phyloP scores from a whole-genome alignment of 768 basidiomycete genomes.

The Tulasnella sp. region DNA sequence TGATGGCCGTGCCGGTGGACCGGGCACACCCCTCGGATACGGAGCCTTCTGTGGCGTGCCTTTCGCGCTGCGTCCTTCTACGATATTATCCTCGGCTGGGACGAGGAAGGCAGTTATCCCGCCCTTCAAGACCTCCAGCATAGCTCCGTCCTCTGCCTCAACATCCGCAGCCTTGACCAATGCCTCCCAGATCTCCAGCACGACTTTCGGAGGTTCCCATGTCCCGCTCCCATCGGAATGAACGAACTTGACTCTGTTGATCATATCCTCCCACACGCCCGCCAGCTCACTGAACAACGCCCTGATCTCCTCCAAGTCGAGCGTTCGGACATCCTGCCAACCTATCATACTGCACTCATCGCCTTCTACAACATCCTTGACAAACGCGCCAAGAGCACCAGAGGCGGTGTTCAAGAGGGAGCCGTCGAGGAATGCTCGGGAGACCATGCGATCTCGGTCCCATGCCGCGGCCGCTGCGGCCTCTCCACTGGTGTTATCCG shows the following conservation, averaged over 20 bases:
- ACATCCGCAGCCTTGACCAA: neutral
- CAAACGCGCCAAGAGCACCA: neutral
- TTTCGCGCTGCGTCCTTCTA: neutral
- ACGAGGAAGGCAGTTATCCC: neutral
- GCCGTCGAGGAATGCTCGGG: neutral
- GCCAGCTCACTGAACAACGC: neutral
- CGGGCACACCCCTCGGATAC: neutral
- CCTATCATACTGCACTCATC: neutral
- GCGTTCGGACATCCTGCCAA: neutral
- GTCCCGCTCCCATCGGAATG: neutral
- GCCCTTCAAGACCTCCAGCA: neutral
- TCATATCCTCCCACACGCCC: conserved; percentile 10
- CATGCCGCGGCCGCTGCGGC: neutral
- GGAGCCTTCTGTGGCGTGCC: neutral
- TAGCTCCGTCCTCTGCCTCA: neutral
- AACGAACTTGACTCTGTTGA: neutral
- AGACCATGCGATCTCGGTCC: neutral
- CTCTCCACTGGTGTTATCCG: too few species aligned
- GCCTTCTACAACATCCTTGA: conserved; percentile 10
- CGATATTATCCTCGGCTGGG: neutral
- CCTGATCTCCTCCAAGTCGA: neutral
- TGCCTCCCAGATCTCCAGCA: conserved; percentile 4
- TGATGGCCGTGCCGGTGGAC: neutral
- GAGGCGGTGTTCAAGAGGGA: conserved; percentile 1
- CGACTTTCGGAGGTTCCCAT: neutral